These are phyloP conservation scores for Graphium sp. DNA, from an alignment of 2,329 filamentous ascomycete species.

Conservation along the genomic window DNA sequence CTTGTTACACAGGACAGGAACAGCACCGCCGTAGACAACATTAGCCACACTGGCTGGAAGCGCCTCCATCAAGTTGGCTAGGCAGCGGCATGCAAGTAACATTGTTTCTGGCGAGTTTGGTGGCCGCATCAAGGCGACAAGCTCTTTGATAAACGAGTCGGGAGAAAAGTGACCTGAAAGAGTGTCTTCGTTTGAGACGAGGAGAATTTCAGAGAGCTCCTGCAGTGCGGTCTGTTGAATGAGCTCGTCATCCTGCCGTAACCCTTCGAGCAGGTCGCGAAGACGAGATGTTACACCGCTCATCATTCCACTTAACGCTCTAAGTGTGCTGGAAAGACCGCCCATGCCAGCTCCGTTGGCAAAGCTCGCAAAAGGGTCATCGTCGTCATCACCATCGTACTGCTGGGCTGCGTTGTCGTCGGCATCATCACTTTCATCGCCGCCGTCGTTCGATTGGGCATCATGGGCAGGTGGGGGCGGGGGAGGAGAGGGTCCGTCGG, in stretches of 20 bases:
- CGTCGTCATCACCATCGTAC: slow-evolving; percentile 44
- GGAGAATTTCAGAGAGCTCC: slow-evolving; percentile 79
- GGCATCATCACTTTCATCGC: slow-evolving; percentile 29
- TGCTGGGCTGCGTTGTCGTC: slow-evolving; percentile 35
- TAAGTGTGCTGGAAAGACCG: slow-evolving; percentile 62
- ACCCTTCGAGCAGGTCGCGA: slow-evolving; percentile 56
- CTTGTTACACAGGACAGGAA: slow-evolving; percentile 88
- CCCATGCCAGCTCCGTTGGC: slow-evolving; percentile 25
- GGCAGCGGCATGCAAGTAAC: slow-evolving; percentile 85
- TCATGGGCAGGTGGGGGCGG: slow-evolving; percentile 17
- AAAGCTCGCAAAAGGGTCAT: slow-evolving; percentile 49
- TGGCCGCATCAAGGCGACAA: slow-evolving; percentile 81
- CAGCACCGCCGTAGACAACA: slow-evolving; percentile 92
- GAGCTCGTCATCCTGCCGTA: slow-evolving; percentile 75
- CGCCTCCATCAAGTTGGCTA: slow-evolving; percentile 96
- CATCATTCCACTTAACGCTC: slow-evolving; percentile 85
- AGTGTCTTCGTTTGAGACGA: slow-evolving; percentile 94
- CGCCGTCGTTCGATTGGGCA: slow-evolving; percentile 17
- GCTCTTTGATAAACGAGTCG: slow-evolving; percentile 87
- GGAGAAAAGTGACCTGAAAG: slow-evolving; percentile 88
- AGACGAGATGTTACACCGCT: slow-evolving; percentile 66
- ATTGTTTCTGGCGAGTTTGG: slow-evolving; percentile 87
- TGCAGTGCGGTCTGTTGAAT: slow-evolving; percentile 83
- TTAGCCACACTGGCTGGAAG: slow-evolving; percentile 83
- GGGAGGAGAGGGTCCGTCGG: slow-evolving; percentile 22